A percentile compares a stretch with the other conserved stretches of the same genome.
These are phyloP conservation scores for Fraxinus sp. DNA, from an alignment of 305 asterid genomes.

Conservation along the genomic window DNA sequence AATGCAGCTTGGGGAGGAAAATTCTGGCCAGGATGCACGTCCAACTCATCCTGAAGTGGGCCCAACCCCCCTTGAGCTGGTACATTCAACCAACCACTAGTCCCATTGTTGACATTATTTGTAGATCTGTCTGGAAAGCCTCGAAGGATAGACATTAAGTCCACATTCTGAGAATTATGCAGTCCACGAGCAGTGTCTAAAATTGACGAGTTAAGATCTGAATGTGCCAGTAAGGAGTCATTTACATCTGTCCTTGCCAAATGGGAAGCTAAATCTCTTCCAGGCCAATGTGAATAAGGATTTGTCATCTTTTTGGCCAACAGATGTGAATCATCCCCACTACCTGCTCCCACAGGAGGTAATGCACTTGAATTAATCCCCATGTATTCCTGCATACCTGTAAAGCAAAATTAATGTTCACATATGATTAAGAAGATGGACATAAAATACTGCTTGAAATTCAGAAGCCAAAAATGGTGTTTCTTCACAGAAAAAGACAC, in stretches of 20 bases:
- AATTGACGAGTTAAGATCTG: slow-evolving; percentile 39
- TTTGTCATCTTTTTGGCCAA: slow-evolving; percentile 53
- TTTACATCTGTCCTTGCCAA: slow-evolving; percentile 44
- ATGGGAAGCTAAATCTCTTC: slow-evolving; percentile 46
- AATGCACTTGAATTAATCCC: slow-evolving; percentile 39
- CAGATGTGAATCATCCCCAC: slow-evolving; percentile 51
- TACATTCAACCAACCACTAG: slow-evolving; percentile 56
- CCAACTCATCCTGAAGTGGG: slow-evolving; percentile 55
- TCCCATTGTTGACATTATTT: slow-evolving; percentile 40
- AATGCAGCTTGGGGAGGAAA: slow-evolving; percentile 52
- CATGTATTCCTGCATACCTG: slow-evolving; percentile 60
- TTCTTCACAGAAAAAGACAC: slow-evolving; percentile 19
- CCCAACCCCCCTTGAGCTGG: slow-evolving; percentile 56
- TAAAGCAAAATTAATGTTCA: slow-evolving; percentile 18
- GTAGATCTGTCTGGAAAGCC: slow-evolving; percentile 53
- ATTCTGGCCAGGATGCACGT: slow-evolving; percentile 48
- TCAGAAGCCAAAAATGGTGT: background rate
- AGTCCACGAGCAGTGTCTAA: slow-evolving; percentile 44
- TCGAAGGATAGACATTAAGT: slow-evolving; percentile 54
- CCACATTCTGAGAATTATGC: slow-evolving; percentile 55
- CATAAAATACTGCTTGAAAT: slow-evolving; percentile 3
- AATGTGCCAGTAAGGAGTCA: slow-evolving; percentile 45
- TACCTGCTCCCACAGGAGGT: slow-evolving; percentile 47
- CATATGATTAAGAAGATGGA: slow-evolving; percentile 20
- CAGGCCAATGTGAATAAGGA: slow-evolving; percentile 60